Conservation (phyloP, 371 early-diverging fungal species). For the Mortierella sp. region DNA sequence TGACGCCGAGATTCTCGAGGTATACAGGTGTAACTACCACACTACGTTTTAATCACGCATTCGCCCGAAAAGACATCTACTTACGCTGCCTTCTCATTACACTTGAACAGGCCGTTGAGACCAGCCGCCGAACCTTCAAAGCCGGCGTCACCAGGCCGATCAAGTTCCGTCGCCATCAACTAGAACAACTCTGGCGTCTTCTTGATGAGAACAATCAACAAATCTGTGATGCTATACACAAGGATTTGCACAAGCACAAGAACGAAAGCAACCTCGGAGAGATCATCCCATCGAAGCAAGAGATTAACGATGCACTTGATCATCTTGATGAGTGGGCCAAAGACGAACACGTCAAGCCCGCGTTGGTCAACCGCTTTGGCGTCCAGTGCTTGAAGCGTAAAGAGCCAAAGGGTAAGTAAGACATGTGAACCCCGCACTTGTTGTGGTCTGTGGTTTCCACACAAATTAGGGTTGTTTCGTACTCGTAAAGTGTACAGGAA, state of each 20-base stretch:
- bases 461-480: neutral
- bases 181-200: conserved; percentile 71
- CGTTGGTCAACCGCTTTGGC: conserved; percentile 57
- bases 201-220: conserved; percentile 73
- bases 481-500: neutral
- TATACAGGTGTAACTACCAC: neutral
- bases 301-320: conserved; percentile 63
- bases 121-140: conserved; percentile 62
- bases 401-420: conserved; percentile 77
- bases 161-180: conserved; percentile 74
- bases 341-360: conserved; percentile 59
- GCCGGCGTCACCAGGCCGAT: conserved; percentile 60
- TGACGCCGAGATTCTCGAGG: conserved; percentile 42
- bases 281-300: conserved; percentile 66
- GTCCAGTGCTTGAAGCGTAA: conserved; percentile 61
- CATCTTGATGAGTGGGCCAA: conserved; percentile 72
- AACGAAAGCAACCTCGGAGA: conserved; percentile 70
- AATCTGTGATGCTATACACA: conserved; percentile 66
- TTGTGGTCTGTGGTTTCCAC: neutral
- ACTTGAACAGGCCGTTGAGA: conserved; percentile 43
- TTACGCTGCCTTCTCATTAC: neutral
- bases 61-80: too few species aligned
- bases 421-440: neutral
- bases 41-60: too few species aligned
- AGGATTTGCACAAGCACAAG: conserved; percentile 76